Evolutionary conservation across 805 yeast genomes (phyloP).

Genomic region (Metschnikowia koreensis): DNA sequence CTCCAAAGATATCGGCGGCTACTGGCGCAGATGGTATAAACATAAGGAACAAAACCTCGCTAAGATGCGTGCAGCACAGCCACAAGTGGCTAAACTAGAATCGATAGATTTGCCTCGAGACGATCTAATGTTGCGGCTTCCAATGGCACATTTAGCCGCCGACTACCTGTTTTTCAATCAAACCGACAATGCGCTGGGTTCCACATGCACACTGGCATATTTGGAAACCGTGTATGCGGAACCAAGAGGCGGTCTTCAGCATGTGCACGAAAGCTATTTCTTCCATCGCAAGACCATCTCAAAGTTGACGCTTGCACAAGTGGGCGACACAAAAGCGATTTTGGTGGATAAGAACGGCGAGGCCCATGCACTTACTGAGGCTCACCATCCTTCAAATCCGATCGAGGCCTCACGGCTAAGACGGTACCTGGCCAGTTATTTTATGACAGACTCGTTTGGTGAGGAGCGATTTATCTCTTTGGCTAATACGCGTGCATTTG

Average conservation of each 20-base stretch:
- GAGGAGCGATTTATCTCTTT: conserved; percentile 78
- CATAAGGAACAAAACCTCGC: conserved; percentile 37
- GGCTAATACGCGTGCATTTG: conserved; percentile 94
- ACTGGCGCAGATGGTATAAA: conserved; percentile 78
- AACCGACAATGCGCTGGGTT: conserved; percentile 50
- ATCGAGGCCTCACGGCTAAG: conserved; percentile 72
- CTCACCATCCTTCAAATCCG: conserved; percentile 86
- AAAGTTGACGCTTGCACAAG: conserved; percentile 76
- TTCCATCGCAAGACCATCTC: conserved; percentile 68
- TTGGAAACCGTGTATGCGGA: conserved; percentile 47
- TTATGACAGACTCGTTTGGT: conserved; percentile 89
- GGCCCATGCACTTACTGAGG: conserved; percentile 73
- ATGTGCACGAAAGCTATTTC: conserved; percentile 42
- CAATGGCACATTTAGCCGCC: conserved; percentile 60
- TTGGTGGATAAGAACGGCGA: conserved; percentile 78
- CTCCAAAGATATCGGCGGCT: conserved; percentile 64
- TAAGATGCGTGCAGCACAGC: conserved; percentile 21
- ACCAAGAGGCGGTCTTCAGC: conserved; percentile 25
- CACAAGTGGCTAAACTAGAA: conserved; percentile 16
- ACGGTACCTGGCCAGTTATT: conserved; percentile 56
- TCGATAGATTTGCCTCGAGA: conserved; percentile 31
- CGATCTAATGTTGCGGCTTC: conserved; percentile 59
- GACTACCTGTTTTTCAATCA: conserved; percentile 57
- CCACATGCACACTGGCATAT: conserved; percentile 69
- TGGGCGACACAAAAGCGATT: conserved; percentile 89